Evolutionary conservation across 139 green algal species (phyloP), one percentile per base, ranked within the genome.

Genomic region (Spirogloea muscicola): DNA sequence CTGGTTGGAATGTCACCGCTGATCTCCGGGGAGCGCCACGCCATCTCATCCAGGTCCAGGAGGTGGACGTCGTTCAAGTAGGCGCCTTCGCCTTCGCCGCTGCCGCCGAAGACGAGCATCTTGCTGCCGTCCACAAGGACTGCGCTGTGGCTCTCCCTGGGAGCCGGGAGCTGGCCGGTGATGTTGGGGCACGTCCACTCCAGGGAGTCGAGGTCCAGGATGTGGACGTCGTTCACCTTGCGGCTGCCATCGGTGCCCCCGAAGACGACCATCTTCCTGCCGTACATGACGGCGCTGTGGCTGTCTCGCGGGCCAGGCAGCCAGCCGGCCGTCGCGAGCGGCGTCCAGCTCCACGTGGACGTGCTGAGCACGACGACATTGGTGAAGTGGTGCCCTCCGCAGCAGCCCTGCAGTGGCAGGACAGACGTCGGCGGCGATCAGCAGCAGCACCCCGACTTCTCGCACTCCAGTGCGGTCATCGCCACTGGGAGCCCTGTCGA

Each of bases 221-320:
- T 29, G 91, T 88, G 94, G 34, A 90, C 68, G 74, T 96, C 91
- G 9, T 66, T 77, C 38, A 96, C 69, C 72, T 95, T 94, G 1
- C 91, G 84, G 2, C 91, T 91, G 91, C 88, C 83, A 58, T 87
- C 93, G 78, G 92, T 94, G 25, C 91, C 91, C 0, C 90, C 91
- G 2, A 96, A 60, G 1, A 96, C 29, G 61, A 86, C 91, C 49
- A 95, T 65, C n/a, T n/a, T n/a, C n/a, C n/a, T n/a, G n/a, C n/a
- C n/a, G n/a, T n/a, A n/a, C n/a, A n/a, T n/a, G n/a, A n/a, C n/a
- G n/a, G n/a, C n/a, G n/a, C n/a, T n/a, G n/a, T n/a, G n/a, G n/a
- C n/a, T n/a, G n/a, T n/a, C n/a, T n/a, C n/a, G n/a, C n/a, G n/a
- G n/a, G n/a, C n/a, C n/a, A n/a, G n/a, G n/a, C n/a, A n/a, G n/a